A percentile compares a stretch with the other conserved stretches of the same genome.
Evolutionary conservation across 2,329 filamentous ascomycete species (phyloP).

Genomic region (Curvularia sp.): DNA sequence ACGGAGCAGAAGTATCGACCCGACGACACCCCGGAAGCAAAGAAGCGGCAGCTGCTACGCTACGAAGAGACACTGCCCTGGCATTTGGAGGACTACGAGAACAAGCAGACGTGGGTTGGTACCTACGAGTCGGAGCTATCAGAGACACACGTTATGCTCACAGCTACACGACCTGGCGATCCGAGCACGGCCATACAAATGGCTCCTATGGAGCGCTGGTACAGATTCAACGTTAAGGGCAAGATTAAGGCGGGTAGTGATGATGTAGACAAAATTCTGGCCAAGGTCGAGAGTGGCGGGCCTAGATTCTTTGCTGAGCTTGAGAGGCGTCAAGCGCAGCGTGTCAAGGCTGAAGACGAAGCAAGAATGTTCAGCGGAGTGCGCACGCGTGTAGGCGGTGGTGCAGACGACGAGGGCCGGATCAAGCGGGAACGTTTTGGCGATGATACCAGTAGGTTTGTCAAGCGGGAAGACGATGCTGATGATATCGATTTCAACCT

Average conservation of each 20-base stretch:
- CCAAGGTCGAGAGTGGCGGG: constrained; percentile 74
- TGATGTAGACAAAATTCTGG: constrained; percentile 85
- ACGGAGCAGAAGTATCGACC: constrained; percentile 84
- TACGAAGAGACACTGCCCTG: constrained; percentile 97
- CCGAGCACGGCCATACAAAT: constrained; percentile 71
- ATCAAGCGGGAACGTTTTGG: constrained; percentile 49
- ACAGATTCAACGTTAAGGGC: constrained; percentile 78
- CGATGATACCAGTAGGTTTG: constrained; percentile 51
- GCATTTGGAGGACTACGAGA: constrained; percentile 96
- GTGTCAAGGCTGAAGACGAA: constrained; percentile 51
- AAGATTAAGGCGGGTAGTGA: constrained; percentile 83
- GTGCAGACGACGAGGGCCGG: constrained; percentile 50
- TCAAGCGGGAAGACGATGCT: constrained; percentile 62
- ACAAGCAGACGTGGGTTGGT: constrained; percentile 92
- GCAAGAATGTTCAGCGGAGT: constrained; percentile 28
- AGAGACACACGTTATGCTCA: constrained; percentile 76
- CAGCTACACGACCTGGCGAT: constrained; percentile 66
- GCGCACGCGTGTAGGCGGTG: constrained; percentile 44
- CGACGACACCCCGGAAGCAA: constrained; percentile 77
- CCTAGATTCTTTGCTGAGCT: constrained; percentile 73
- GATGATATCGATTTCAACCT: constrained; percentile 71
- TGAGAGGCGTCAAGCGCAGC: constrained; percentile 57
- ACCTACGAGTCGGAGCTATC: constrained; percentile 90
- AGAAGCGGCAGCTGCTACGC: constrained; percentile 68
- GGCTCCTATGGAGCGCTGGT: constrained; percentile 95